Percentiles rank a stretch among this genome's conserved stretches.
These are phyloP conservation scores for Sanguinoderma infundibulare DNA, from an alignment of 1,284 basidiomycete genomes.

Conservation along the genomic window DNA sequence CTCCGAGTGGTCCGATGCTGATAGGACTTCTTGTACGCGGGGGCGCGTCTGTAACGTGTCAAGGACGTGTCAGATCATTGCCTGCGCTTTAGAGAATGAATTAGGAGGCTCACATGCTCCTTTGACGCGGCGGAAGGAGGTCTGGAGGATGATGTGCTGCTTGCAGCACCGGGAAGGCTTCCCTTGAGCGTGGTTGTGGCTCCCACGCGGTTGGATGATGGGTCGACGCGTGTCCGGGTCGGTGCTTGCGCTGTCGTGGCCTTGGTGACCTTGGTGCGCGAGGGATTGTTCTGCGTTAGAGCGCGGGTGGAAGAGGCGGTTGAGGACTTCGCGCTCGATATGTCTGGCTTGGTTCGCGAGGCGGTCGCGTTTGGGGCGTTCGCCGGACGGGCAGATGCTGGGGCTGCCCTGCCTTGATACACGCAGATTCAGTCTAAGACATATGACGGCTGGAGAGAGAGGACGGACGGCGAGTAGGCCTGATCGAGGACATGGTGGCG, in stretches of 20 bases:
- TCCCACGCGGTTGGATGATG: slow-evolving; percentile 22
- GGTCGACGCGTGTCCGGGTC: slow-evolving; percentile 9
- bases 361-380: slow-evolving; percentile 12
- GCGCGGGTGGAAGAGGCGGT: slow-evolving; percentile 3
- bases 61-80: not conserved
- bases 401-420: slow-evolving; percentile 14
- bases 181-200: slow-evolving; percentile 22
- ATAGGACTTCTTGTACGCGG: not conserved
- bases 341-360: slow-evolving; percentile 18
- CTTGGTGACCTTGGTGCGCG: slow-evolving; percentile 11
- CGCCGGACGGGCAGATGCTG: slow-evolving; percentile 5
- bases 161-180: slow-evolving; percentile 10
- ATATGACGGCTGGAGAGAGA: not conserved
- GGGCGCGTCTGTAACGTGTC: slow-evolving; percentile 12
- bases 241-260: slow-evolving; percentile 15
- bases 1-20: slow-evolving; percentile 14
- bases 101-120: slow-evolving; percentile 5
- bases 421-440: not conserved
- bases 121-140: slow-evolving; percentile 7
- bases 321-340: slow-evolving; percentile 10
- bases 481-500: slow-evolving; percentile 18
- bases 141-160: slow-evolving; percentile 5
- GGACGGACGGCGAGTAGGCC: slow-evolving; percentile 20
- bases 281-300: slow-evolving; percentile 9
- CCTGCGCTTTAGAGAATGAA: not conserved